Percentiles rank a stretch among this genome's conserved stretches.
These are phyloP conservation scores for Emmonsiellopsis sp. DNA, from an alignment of 2,329 filamentous ascomycete species.

Conservation along the genomic window DNA sequence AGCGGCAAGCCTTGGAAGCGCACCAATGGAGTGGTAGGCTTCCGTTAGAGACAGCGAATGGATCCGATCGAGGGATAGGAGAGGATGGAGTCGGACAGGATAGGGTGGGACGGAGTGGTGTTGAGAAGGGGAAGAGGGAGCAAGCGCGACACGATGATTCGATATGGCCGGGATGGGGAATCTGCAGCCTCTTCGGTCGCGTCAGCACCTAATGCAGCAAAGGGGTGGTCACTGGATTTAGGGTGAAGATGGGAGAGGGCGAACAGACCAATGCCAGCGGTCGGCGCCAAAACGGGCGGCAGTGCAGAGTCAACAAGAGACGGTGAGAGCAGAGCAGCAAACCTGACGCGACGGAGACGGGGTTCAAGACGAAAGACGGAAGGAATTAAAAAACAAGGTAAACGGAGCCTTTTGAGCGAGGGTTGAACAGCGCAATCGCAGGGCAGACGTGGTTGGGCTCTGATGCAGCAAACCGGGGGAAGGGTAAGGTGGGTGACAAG, in stretches of 20 bases:
- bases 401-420: slow-evolving; percentile 1
- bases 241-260: slow-evolving; percentile 1
- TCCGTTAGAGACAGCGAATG: neutral
- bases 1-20: slow-evolving; percentile 5
- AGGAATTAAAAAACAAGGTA: neutral
- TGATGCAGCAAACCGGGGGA: slow-evolving; percentile 10
- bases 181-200: slow-evolving; percentile 31
- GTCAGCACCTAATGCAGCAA: slow-evolving; percentile 35
- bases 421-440: slow-evolving; percentile 1
- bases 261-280: slow-evolving; percentile 3
- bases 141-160: slow-evolving; percentile 27
- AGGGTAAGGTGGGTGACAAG: slow-evolving; percentile 2
- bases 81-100: slow-evolving; percentile 6
- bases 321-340: too few species aligned
- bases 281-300: slow-evolving; percentile 1
- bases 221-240: slow-evolving; percentile 6
- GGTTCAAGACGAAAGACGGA: neutral
- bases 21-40: slow-evolving; percentile 2
- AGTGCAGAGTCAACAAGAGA: neutral
- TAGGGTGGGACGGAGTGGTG: neutral
- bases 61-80: slow-evolving; percentile 10
- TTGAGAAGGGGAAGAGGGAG: neutral
- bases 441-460: slow-evolving; percentile 10
- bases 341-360: neutral
- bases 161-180: slow-evolving; percentile 19